phyloP scores from a whole-genome alignment of 2,329 filamentous ascomycete genomes.

The Colletotrichum australisinense region DNA sequence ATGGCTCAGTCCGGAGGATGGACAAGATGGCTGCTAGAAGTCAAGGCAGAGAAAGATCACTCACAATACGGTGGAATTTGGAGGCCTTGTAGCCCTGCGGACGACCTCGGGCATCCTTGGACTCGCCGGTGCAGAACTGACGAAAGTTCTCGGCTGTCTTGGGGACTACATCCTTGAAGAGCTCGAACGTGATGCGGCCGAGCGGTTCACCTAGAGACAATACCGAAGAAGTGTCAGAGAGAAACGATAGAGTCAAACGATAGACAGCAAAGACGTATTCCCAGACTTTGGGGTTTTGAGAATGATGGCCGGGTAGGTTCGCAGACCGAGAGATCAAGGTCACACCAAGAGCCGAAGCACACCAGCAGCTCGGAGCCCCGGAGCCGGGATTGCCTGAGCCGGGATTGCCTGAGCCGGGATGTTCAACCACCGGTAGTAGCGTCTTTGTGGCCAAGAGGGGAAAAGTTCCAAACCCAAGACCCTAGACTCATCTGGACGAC shows the following conservation, averaged over 20 bases:
- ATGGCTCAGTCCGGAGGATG: neutral
- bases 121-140: conserved; percentile 95
- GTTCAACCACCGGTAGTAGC: too few species aligned
- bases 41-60: conserved; percentile 44
- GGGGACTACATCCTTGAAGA: conserved; percentile 87
- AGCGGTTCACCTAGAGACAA: conserved; percentile 78
- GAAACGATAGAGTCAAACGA: neutral
- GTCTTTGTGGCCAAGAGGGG: neutral
- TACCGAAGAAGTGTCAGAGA: conserved; percentile 2
- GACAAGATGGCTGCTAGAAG: too few species aligned
- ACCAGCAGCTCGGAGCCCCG: neutral
- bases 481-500: neutral
- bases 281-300: neutral
- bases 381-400: neutral
- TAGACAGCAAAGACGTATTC: neutral
- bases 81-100: conserved; percentile 94
- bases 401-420: neutral
- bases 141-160: conserved; percentile 97
- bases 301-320: neutral
- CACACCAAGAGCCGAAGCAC: neutral
- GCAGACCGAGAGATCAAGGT: neutral
- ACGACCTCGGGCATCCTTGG: conserved; percentile 79
- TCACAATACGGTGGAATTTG: conserved; percentile 93
- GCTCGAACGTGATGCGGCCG: conserved; percentile 88
- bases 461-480: neutral